These are phyloP conservation scores for Parietichytrium sp. DNA, from an alignment of 108 stramenopile genomes.

Conservation along the genomic window DNA sequence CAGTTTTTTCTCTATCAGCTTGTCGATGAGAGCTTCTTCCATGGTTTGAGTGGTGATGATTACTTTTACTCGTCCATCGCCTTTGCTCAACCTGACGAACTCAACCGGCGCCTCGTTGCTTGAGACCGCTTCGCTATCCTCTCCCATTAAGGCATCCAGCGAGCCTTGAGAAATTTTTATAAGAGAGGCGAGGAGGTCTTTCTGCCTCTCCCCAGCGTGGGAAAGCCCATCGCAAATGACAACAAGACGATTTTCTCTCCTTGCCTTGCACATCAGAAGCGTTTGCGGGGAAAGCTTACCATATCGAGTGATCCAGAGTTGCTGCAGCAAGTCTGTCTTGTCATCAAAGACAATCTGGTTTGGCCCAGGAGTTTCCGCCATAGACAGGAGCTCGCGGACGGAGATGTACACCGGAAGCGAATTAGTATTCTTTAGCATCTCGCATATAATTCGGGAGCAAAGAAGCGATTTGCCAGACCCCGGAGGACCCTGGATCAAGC, in stretches of 20 bases:
- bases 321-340: neutral
- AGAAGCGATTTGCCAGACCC: too few species aligned
- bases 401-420: too few species aligned
- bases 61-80: neutral
- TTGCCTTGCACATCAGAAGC: neutral
- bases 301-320: neutral
- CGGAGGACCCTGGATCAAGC: too few species aligned
- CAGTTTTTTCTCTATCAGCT: neutral
- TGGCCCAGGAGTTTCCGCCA: too few species aligned
- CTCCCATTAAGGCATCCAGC: neutral
- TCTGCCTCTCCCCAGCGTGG: neutral
- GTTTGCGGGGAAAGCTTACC: neutral
- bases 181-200: neutral
- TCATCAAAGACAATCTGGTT: too few species aligned
- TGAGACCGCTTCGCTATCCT: too few species aligned
- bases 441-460: too few species aligned
- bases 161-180: neutral
- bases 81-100: neutral
- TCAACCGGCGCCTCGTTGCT: neutral
- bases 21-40: too few species aligned
- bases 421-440: too few species aligned
- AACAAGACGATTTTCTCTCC: neutral
- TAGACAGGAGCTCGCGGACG: too few species aligned
- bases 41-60: neutral
- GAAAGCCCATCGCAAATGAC: neutral